Percentiles rank a stretch among this genome's conserved stretches.
These are phyloP conservation scores for Cutaneotrichosporon sp. DNA, from an alignment of 1,284 basidiomycete species.

Conservation along the genomic window DNA sequence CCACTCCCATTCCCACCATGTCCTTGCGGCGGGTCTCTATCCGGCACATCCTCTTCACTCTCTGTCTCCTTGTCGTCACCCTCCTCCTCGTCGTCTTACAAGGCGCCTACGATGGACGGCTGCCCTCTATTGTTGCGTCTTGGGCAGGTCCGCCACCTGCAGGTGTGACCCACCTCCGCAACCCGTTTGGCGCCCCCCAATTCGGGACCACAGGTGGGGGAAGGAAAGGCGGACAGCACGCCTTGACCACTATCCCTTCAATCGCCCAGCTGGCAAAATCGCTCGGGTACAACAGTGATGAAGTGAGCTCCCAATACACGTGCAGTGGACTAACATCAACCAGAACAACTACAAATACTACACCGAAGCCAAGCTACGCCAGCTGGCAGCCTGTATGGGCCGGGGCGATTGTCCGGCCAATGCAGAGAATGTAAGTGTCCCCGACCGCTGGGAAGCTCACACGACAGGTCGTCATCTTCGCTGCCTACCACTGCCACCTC, in stretches of 20 bases:
- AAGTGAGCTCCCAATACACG: neutral
- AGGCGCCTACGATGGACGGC: neutral
- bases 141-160: neutral
- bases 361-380: slow-evolving; percentile 15
- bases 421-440: neutral
- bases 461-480: slow-evolving; percentile 8
- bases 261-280: neutral
- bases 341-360: slow-evolving; percentile 11
- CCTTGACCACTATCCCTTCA: neutral
- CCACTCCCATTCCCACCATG: no score
- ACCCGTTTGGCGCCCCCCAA: neutral
- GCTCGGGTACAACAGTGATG: no score
- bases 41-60: neutral
- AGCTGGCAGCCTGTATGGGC: slow-evolving; percentile 10
- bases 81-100: neutral
- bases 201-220: neutral
- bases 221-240: neutral
- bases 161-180: neutral
- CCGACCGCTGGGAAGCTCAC: neutral
- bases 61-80: neutral
- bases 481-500: slow-evolving; percentile 9
- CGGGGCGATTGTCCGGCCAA: slow-evolving; percentile 12
- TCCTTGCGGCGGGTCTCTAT: neutral
- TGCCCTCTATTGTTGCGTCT: neutral
- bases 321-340: neutral